These are phyloP conservation scores for Rauvolfia tetraphylla DNA, from an alignment of 257 asterid genomes.

Conservation along the genomic window DNA sequence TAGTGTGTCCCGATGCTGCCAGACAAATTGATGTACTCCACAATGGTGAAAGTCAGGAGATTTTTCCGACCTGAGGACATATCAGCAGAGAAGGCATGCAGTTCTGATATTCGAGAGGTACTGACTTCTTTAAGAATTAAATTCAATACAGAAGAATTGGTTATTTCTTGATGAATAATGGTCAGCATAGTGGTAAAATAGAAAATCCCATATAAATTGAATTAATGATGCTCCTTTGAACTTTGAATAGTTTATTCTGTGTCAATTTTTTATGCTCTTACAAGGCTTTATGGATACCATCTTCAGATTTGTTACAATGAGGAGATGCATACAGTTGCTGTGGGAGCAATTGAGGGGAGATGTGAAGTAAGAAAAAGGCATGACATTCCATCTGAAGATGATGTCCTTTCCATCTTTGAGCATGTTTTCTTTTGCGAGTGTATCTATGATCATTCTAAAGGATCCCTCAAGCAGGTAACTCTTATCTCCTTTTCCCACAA, in stretches of 20 bases:
- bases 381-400: constrained; percentile 60
- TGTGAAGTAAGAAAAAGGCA: constrained; percentile 80
- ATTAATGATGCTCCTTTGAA: neutral
- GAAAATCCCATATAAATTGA: neutral
- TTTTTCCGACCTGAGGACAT: constrained; percentile 88
- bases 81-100: constrained; percentile 71
- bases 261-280: constrained; percentile 9
- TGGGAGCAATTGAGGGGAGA: constrained; percentile 65
- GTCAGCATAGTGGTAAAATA: neutral
- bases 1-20: constrained; percentile 40
- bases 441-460: constrained; percentile 70
- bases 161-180: neutral
- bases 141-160: neutral
- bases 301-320: constrained; percentile 78
- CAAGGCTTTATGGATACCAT: constrained; percentile 23
- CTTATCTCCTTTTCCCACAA: neutral
- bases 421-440: constrained; percentile 86
- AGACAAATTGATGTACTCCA: constrained; percentile 41
- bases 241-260: neutral
- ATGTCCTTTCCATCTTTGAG: constrained; percentile 51
- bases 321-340: constrained; percentile 54
- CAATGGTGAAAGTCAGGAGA: constrained; percentile 60
- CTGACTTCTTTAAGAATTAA: neutral
- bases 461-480: constrained; percentile 78
- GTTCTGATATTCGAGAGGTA: constrained; percentile 90